These are phyloP conservation scores for Phytopythium chamaehyphon DNA, from an alignment of 352 stramenopile genomes.

Conservation along the genomic window DNA sequence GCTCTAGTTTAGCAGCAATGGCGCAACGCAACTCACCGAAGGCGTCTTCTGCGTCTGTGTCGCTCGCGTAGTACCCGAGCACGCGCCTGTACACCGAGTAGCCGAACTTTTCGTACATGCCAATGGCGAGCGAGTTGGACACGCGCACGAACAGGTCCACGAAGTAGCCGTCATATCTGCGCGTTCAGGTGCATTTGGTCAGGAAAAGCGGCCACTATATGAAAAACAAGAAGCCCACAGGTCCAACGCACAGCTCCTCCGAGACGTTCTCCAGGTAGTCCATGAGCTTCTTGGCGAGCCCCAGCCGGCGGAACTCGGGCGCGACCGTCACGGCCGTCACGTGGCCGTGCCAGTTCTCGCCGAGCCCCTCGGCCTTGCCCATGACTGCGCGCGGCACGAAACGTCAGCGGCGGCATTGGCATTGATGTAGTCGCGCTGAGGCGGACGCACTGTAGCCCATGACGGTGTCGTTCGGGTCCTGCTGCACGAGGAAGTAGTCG, in stretches of 20 bases:
- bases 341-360: conserved; percentile 96
- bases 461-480: conserved; percentile 90
- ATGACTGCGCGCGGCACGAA: conserved; percentile 68
- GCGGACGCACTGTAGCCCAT: conserved; percentile 91
- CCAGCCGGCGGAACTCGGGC: conserved; percentile 91
- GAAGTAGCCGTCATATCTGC: conserved; percentile 93
- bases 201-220: neutral
- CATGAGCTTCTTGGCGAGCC: conserved; percentile 94
- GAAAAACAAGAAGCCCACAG: neutral
- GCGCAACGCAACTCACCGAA: conserved; percentile 51
- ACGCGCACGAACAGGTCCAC: conserved; percentile 98
- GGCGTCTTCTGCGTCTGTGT: conserved; percentile 78
- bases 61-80: conserved; percentile 90
- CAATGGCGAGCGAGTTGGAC: conserved; percentile 92
- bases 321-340: conserved; percentile 98
- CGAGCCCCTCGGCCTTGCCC: conserved; percentile 94
- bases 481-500: conserved; percentile 95
- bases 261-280: conserved; percentile 90
- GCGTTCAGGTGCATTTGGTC: conserved; percentile 8
- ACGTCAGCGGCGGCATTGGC: neutral
- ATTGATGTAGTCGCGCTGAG: neutral
- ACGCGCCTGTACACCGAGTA: conserved; percentile 92
- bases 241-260: conserved; percentile 47
- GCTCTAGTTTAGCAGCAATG: too few species aligned
- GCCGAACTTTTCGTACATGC: conserved; percentile 92